Evolutionary conservation across 129 eudicot species (phyloP), one percentile per base, ranked within the genome.

Genomic region (Glebionis coronaria): DNA sequence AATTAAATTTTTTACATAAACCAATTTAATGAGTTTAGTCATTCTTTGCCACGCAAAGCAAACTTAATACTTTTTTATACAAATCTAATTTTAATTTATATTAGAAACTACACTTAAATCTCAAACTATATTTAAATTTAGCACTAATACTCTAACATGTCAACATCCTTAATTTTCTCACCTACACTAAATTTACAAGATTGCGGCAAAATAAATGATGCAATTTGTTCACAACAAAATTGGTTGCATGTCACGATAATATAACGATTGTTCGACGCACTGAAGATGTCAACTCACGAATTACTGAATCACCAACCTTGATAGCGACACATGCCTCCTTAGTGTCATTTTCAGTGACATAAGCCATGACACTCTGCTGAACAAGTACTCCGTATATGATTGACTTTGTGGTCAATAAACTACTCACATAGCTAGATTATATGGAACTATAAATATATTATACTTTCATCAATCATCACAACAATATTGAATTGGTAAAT

Each of bases 311-410:
- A 76, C 80, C 75, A 76, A 68, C 75, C 65, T 23, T 61, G 80
- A 76, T 38, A 68, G 64, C 51, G 57, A 75, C 12, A 19, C 2
- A 38, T 60, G 1, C n/a, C 58, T 61, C 52, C 19, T 49, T 20
- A 54, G 42, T 54, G 68, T 61, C 80, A 40, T 38, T 76, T 61
- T 76, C 65, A 76, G 31, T 76, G 74, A 76, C 75, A 68, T 76
- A 40, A 60, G 80, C 64, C 74, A 61, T 75, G 80, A 75, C 80
- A 63, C 52, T 68, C 7, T 51, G 65, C 74, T 68, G 70, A 75
- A 60, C 49, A 23, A 68, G 80, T 61, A n/a, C n/a, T n/a, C n/a
- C n/a, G n/a, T n/a, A 73, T 54, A 63, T 14, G 12, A 13, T 54
- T 64, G 40, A 53, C 65, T 73, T 61, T 61, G 1, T 76, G 70